These are phyloP conservation scores for Jamesozyma gamospora DNA, from an alignment of 805 yeast genomes.

Conservation along the genomic window DNA sequence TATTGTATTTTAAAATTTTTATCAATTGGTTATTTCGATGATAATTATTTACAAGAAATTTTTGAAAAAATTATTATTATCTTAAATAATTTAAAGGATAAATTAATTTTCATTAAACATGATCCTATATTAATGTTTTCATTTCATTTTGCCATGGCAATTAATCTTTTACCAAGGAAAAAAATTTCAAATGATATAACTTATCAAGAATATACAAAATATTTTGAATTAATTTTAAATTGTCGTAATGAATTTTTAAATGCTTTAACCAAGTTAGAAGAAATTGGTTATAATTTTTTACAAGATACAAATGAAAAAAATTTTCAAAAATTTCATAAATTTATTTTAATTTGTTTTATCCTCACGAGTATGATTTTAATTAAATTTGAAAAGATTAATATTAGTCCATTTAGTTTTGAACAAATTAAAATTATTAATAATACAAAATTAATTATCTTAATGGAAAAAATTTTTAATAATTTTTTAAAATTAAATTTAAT, in stretches of 20 bases:
- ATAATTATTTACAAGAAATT: background rate
- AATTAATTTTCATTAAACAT: conserved; percentile 16
- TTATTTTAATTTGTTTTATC: conserved; percentile 18
- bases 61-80: conserved; percentile 2
- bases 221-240: conserved; percentile 4
- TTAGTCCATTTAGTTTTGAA: conserved; percentile 26
- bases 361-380: conserved; percentile 17
- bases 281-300: conserved; percentile 5
- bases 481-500: conserved; percentile 11
- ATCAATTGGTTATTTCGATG: conserved; percentile 1
- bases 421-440: conserved; percentile 17
- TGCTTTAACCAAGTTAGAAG: conserved; percentile 15
- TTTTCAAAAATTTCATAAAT: conserved; percentile 10
- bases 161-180: conserved; percentile 2
- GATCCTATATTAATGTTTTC: conserved; percentile 16
- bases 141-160: conserved; percentile 13
- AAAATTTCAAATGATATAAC: background rate
- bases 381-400: conserved; percentile 5
- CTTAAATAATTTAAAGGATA: conserved; percentile 4
- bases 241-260: conserved; percentile 14
- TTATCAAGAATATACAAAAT: conserved; percentile 2
- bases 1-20: conserved; percentile 10
- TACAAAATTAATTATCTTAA: conserved; percentile 5
- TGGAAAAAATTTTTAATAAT: conserved; percentile 10
- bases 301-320: conserved; percentile 1